Base-by-base conservation (phyloP, 345 rosid genomes). In the Populus alba region DNA sequence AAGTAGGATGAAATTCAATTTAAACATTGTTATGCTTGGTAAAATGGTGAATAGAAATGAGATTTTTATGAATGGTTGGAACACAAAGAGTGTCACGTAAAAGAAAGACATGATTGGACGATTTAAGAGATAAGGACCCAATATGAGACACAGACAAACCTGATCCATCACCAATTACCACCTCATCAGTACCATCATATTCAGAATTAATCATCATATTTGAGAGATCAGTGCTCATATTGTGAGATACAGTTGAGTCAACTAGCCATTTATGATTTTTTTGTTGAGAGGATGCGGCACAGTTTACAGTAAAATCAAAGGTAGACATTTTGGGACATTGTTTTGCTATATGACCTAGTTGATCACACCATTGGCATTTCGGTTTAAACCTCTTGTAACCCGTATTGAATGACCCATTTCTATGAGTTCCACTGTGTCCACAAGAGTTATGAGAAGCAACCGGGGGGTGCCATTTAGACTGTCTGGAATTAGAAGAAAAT, bases 381-480 rank as follows among this genome's bases (percentile, higher is more conserved):
- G 7, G 2, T 49, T 17, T 49, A 49, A 13, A 49, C 9, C 4
- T 16, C 16, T 1, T 15, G 18, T 4, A 22, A 49, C 2, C 7
- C 22, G 2, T 17, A 49, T 49, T 17, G 2, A 1, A 49, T 1
- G 22, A 49, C 22, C 55, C 22, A 49, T 49, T 17, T 6, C 2
- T 49, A 0, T 3, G 55, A 49, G 4, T 2, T 0, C 7, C 0
- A 1, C 6, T 17, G 1, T 49, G 1, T 13, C 2, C 1, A 6
- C 2, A 2, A 17, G 22, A 6, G 20, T 17, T 1, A 6, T 49
- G 6, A 16, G 22, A 18, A 18, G 55, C 15, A 49, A 5, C 6
- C 2, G 3, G 1, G 6, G 55, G 22, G 2, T 7, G 0, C 20
- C 22, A 49, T 18, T 49, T 9, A 9, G 9, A 8, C 3, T 41